Evolutionary conservation across 2,329 filamentous ascomycete species (phyloP).

Genomic region (Chaetomiaceae sp.): DNA sequence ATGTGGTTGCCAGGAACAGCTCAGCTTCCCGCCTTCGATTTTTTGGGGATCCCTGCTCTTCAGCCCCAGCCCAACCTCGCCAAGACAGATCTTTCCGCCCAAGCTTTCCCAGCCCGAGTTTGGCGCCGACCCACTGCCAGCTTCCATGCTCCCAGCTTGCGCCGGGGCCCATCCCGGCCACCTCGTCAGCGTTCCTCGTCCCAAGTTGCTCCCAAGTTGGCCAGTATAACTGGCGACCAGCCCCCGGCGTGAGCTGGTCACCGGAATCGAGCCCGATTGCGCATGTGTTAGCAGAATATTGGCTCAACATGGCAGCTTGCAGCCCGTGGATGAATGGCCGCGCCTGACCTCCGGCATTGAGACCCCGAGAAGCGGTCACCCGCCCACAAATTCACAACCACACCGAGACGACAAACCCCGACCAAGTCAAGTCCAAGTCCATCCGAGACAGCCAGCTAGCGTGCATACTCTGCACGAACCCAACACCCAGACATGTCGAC

Average conservation of each 20-base stretch:
- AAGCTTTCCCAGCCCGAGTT: slow-evolving; percentile 16
- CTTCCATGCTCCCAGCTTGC: neutral
- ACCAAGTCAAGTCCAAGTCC: neutral
- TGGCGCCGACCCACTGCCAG: neutral
- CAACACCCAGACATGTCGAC: slow-evolving; percentile 39
- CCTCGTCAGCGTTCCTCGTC: too few relatives aligned
- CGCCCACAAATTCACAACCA: slow-evolving; percentile 19
- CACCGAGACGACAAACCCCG: neutral
- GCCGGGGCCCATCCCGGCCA: slow-evolving; percentile 13
- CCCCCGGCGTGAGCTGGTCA: slow-evolving; percentile 15
- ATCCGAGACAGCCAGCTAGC: slow-evolving; percentile 9
- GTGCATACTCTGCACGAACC: slow-evolving; percentile 16
- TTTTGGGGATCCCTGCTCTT: slow-evolving; percentile 13
- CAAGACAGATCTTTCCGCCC: slow-evolving; percentile 22
- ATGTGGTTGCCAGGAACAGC: slow-evolving; percentile 1
- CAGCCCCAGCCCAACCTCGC: slow-evolving; percentile 18
- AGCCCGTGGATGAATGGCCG: slow-evolving; percentile 24
- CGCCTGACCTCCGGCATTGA: slow-evolving; percentile 1
- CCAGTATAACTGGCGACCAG: slow-evolving; percentile 14
- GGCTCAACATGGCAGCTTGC: slow-evolving; percentile 26
- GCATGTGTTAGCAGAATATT: slow-evolving; percentile 45
- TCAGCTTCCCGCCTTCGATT: slow-evolving; percentile 22
- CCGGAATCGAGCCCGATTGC: slow-evolving; percentile 27
- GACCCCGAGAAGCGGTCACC: slow-evolving; percentile 13
- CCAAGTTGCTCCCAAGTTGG: neutral